These are phyloP conservation scores for Candida sakaeoensis DNA, from an alignment of 805 yeast genomes.

Conservation along the genomic window DNA sequence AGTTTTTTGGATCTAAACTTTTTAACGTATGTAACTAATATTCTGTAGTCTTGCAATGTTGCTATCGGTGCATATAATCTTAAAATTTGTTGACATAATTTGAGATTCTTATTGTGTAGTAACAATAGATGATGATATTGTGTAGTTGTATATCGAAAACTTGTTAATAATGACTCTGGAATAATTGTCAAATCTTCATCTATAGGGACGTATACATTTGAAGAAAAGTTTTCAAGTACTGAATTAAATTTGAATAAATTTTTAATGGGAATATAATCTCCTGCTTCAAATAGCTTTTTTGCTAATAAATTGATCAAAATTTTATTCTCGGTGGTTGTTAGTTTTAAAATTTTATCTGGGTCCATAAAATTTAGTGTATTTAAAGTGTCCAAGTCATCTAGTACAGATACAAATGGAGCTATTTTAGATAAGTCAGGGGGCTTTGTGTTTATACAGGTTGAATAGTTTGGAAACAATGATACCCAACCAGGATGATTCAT, in stretches of 20 bases:
- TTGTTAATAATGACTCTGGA: not conserved
- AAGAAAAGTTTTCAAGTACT: not conserved
- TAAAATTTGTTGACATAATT: not conserved
- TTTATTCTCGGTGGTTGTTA: not conserved
- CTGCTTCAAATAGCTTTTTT: not conserved
- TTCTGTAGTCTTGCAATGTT: not conserved
- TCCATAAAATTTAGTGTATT: conserved; percentile 1
- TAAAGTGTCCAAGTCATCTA: conserved; percentile 1
- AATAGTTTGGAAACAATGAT: conserved; percentile 1
- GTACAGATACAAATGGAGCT: not conserved
- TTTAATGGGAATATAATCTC: not conserved
- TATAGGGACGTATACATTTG: not conserved
- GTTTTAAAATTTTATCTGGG: not conserved
- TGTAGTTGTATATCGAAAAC: not conserved
- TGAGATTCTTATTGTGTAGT: not conserved
- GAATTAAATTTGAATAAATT: not conserved
- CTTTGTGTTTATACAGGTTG: not conserved
- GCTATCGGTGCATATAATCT: not conserved
- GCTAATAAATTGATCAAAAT: conserved; percentile 3
- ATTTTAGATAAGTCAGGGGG: not conserved
- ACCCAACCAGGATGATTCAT: conserved; percentile 2
- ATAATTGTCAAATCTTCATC: not conserved
- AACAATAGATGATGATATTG: conserved; percentile 6
- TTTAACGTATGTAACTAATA: not conserved
- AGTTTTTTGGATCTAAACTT: not conserved